Evolutionary conservation across 768 basidiomycete species (phyloP), one percentile per base, ranked within the genome.

Genomic region (Naematelia encephala): DNA sequence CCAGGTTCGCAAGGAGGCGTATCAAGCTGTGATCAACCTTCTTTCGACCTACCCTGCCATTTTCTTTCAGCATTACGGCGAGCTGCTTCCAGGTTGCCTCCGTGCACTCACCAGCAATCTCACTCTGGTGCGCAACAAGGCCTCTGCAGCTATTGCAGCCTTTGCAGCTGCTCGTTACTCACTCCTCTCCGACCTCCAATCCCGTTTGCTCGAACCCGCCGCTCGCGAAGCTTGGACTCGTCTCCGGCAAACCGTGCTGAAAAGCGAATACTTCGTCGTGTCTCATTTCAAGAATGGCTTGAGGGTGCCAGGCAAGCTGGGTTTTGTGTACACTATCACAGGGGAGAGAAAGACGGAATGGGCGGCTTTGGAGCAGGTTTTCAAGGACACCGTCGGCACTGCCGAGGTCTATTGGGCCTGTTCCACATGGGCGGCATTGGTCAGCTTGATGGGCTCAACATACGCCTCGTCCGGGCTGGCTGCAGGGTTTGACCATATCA

Each of bases 381-480:
- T 73, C 50, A 72, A 64, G 57, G 67, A 70, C 29, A 63, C 64
- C 4, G 59, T 73, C 16, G 66, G 69, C 1, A 63, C 50, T 11
- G 55, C 59, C n/a, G 69, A 70, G 12, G 69, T 72, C 0, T 54
- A 65, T 19, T 77, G 75, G 75, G 68, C 71, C 16, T 75, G 72
- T 54, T 63, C 72, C 4, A 61, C 73, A 39, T 77, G 72, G 72
- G 54, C 70, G 4, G 54, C 59, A 4, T 12, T 77, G 4, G 70
- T 75, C 11, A 72, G 60, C 27, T 48, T 75, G 46, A 67, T 77
- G 54, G 75, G 75, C 4, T 59, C 62, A 14, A 44, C 60, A 5
- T 75, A 75, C 56, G 49, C 58, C 30, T 59, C 66, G 4, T 66
- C 67, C 11, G 69, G 66, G 1, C 55, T 70, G 23, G 57, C 68